Evolutionary conservation across 495 filamentous ascomycete species (phyloP), one percentile per base, ranked within the genome.

Genomic region (Aspergillus kassunensis): DNA sequence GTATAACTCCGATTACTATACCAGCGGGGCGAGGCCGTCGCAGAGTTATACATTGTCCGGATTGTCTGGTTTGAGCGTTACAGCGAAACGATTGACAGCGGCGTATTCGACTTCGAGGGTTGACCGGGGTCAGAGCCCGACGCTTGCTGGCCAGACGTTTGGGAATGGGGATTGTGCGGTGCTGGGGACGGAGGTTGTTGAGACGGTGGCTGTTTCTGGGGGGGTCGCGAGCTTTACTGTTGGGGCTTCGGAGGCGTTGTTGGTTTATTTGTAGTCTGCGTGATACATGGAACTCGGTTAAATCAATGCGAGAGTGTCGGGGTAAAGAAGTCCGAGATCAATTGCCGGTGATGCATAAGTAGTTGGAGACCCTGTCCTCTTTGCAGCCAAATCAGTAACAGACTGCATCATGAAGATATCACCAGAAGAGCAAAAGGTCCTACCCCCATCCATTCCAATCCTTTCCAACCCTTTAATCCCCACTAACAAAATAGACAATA

Each of bases 1-100:
- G 21, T 79, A 80, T 46, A 84, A 83, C 52, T 82, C 80, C 0
- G 75, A 81, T n/a, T 82, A 83, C 54, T 80, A 74, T 54, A 60
- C 64, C 6, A 69, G 63, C 21, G 79, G 78, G 1, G 73, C 62
- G 6, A 65, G 80, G 18, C 58, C 63, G 8, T 73, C 53, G 23
- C 66, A 80, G 51, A 68, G 57, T 1, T 81, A 77, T 53, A 66
- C 65, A 0, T 51, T 85, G 36, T 65, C 61, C 1, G 78, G 80
- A 7, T 39, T 83, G 41, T 52, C 55, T 1, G 56, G 59, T 0
- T 50, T 45, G 1, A 69, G 49, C 7, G 64, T 82, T 0, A 72
- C 58, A 21, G 77, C 75, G 0, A 82, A 81, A 61, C 72, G 80
- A 30, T 58, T 85, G 44, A 81, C 80, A 2, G 78, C 77, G 27